phyloP scores from a whole-genome alignment of 495 filamentous ascomycete genomes.

The Massariosphaeria phaeospora region DNA sequence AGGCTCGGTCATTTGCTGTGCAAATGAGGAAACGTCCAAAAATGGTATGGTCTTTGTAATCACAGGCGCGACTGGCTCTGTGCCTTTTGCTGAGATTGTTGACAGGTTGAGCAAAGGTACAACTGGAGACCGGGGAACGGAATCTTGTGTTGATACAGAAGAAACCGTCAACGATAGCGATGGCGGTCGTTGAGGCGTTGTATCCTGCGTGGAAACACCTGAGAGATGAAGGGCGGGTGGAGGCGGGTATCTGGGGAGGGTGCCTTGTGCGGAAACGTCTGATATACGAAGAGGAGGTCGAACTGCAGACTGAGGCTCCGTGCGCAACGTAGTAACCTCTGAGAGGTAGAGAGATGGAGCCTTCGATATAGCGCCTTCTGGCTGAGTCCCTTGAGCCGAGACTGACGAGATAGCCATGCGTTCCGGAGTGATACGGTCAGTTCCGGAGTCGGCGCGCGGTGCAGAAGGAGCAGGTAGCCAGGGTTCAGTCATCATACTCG shows the following conservation, averaged over 20 bases:
- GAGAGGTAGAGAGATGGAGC: conserved; percentile 13
- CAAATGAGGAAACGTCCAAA: conserved; percentile 3
- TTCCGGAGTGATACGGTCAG: conserved; percentile 23
- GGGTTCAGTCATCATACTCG: conserved; percentile 76
- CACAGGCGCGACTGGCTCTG: conserved; percentile 8
- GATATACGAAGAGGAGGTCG: too few species aligned
- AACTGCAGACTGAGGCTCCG: too few species aligned
- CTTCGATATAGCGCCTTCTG: conserved; percentile 21
- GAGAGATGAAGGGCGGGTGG: conserved; percentile 12
- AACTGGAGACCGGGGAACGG: neutral
- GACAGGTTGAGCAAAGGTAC: conserved; percentile 3
- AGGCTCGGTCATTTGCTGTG: conserved; percentile 4
- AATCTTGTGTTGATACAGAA: too few species aligned
- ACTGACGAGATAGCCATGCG: conserved; percentile 36
- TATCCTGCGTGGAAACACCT: conserved; percentile 4
- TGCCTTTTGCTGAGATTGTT: conserved; percentile 4
- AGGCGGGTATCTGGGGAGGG: neutral
- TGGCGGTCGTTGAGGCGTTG: conserved; percentile 2
- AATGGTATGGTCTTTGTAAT: conserved; percentile 2
- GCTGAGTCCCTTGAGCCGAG: conserved; percentile 33
- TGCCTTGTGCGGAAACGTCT: neutral
- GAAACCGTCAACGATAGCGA: too few species aligned
- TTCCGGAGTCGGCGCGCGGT: neutral
- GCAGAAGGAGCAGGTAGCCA: conserved; percentile 40
- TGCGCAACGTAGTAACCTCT: conserved; percentile 1